Base-by-base conservation (phyloP, 1,284 basidiomycete species). In the Anthracocystis walkeri region DNA sequence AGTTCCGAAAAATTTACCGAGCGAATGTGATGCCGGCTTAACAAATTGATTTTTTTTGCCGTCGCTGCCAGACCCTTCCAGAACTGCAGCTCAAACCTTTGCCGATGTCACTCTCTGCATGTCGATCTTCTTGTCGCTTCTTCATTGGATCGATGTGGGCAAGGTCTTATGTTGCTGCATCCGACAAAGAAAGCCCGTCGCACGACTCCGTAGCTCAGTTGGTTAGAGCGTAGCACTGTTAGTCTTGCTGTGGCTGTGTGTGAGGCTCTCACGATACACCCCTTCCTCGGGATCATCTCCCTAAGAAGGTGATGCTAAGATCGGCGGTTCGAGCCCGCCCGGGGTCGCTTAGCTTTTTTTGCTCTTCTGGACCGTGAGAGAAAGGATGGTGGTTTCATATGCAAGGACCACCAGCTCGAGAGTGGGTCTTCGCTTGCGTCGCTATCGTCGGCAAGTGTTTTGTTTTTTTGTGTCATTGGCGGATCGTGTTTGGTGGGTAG, bases 241-340 rank as follows among this genome's bases (percentile, higher is more conserved):
- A 59, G 40, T 25, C 60, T 56, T 27, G 3, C 8, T 7, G 18
- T 4, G 21, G 14, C 3, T n/a, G 35, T 12, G 35, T 38, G 31
- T 3, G 35, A 14, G 29, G 29, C 29, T 29, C 29, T 29, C 29
- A 29, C 8, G 29, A 8, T 14, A 16, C 35, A 2, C 2, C 14
- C 35, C 35, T 16, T 16, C 14, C 14, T 38, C 35, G 35, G 35
- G 14, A 16, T 14, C 12, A 35, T 14, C 12, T 16, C 16, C 35
- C 21, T n/a, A 27, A 7, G 20, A 27, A 54, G 7, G 52, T 4
- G 52, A 76, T 76, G 69, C 69, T 68, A 58, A 72, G 69, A 65
- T 69, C 74, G 69, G 65, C 69, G 65, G 65, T 72, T 69, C 69
- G 65, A 76, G 65, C 74, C 65, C 65, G 65, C 60, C 74, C 41